Base-by-base conservation (phyloP, 306 rosid genomes). In the Prunus padus region DNA sequence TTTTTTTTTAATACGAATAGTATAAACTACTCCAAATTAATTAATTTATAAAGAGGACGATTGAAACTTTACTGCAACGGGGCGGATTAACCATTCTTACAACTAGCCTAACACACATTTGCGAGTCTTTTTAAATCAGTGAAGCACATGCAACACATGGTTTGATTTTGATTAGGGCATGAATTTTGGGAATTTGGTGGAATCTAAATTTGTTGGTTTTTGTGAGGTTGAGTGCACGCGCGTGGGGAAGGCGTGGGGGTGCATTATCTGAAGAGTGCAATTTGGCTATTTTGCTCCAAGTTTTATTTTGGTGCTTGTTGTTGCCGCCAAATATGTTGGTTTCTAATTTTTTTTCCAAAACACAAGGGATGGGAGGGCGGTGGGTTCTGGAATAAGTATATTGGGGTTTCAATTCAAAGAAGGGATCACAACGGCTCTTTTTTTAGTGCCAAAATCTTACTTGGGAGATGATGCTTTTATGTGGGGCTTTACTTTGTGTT, bases 321-420 rank as follows among this genome's bases (percentile, higher is more conserved):
- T 89, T 89, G 89, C 93, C 93, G 93, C 93, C 93, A 89, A 89
- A 83, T 87, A 69, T 61, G 73, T 65, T 69, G 57, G 69, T 60
- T 69, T 57, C 67, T 72, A 57, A 57, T 31, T 11, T 42, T 42
- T 5, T 20, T 5, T 40, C 42, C 42, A 12, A 20, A 49, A 26
- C 30, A 59, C 30, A 22, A 33, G 78, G 71, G 72, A 54, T 56
- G 67, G 57, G 45, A 3, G 44, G 54, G 52, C 13, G 23, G 12
- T 46, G 22, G 65, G 28, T 8, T 12, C 28, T 54, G 69, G 49
- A 26, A 26, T 37, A 26, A 49, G 46, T 12, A 40, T 54, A 18
- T 15, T 23, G 16, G 66, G 46, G 76, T 22, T 59, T 46, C 51
- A 13, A 46, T 10, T 25, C 64, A 59, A 25, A 59, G 64, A 25